Percentiles rank a stretch among this genome's conserved stretches.
Evolutionary conservation across 495 filamentous ascomycete species (phyloP).

Genomic region (Hyaloscypha bicolor): DNA sequence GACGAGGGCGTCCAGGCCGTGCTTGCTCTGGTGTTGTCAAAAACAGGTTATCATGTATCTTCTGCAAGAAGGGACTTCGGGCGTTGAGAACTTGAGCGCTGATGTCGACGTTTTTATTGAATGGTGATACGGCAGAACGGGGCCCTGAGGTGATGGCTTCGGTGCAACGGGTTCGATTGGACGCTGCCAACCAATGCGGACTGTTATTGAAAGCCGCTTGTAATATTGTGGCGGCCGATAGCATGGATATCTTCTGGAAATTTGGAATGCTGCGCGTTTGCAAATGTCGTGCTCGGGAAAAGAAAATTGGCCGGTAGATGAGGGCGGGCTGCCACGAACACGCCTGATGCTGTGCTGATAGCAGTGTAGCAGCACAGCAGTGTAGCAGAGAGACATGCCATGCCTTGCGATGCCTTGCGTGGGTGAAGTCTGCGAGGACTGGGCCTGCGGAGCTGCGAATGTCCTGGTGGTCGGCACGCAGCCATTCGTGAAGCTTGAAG

Average conservation of each 20-base stretch:
- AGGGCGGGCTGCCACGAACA: neutral
- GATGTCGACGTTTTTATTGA: no score
- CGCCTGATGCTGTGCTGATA: neutral
- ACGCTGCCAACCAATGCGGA: no score
- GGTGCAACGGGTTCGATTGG: no score
- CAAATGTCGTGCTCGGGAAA: neutral
- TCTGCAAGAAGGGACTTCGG: neutral
- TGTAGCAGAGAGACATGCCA: neutral
- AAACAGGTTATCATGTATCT: neutral
- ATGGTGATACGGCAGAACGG: no score
- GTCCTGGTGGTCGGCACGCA: no score
- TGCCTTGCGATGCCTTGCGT: neutral
- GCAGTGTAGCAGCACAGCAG: neutral
- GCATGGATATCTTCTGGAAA: slow-evolving; percentile 1
- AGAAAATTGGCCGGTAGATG: slow-evolving; percentile 1
- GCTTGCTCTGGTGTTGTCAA: neutral
- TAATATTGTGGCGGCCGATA: neutral
- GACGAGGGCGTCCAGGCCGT: neutral
- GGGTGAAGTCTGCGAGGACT: no score
- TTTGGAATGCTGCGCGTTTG: slow-evolving; percentile 8
- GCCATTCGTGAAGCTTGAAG: no score
- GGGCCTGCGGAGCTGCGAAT: no score
- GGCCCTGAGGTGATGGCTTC: no score
- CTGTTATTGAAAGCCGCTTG: neutral
- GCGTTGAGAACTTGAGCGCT: neutral